A percentile compares a stretch with the other conserved stretches of the same genome.
phyloP scores from a whole-genome alignment of 192 early-diverging fungal genomes.

The Spizellomyces punctatus region DNA sequence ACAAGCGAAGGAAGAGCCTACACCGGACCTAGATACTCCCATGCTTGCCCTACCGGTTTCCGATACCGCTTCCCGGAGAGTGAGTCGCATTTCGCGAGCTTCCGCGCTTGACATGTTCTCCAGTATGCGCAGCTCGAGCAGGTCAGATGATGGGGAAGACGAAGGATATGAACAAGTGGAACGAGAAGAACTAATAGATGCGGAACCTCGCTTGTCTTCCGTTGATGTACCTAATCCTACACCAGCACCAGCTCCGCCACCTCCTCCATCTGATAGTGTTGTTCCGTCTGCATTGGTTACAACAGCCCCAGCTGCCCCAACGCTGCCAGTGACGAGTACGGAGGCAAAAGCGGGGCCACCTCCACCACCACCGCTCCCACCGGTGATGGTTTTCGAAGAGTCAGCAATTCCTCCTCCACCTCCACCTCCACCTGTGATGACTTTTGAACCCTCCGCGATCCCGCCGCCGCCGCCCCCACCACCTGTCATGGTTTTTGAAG shows the following conservation, averaged over 20 bases:
- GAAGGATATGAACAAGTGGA: not conserved
- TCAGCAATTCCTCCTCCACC: conserved; percentile 32
- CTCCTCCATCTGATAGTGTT: conserved; percentile 19
- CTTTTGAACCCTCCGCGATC: not conserved
- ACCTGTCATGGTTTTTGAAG: conserved; percentile 21
- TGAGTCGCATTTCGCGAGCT: conserved; percentile 31
- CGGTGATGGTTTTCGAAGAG: not conserved
- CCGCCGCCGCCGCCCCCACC: conserved; percentile 39
- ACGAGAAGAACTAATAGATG: not conserved
- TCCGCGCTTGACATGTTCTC: conserved; percentile 17
- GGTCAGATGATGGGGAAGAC: conserved; percentile 18
- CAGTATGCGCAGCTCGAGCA: conserved; percentile 2
- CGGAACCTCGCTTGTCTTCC: not conserved
- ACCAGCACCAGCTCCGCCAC: conserved; percentile 14
- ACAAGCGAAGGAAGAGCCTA: conserved; percentile 2
- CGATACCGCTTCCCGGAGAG: conserved; percentile 13
- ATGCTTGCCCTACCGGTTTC: not conserved
- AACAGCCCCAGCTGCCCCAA: not conserved
- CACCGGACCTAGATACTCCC: not conserved
- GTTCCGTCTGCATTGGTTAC: not conserved
- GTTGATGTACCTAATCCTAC: not conserved
- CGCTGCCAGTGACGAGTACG: not conserved
- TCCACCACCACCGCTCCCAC: conserved; percentile 35
- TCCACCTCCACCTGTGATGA: conserved; percentile 40
- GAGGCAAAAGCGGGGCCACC: not conserved